Evolutionary conservation across 163 green algal genomes (phyloP).

Genomic region (Coccomyxa subellipsoidea): DNA sequence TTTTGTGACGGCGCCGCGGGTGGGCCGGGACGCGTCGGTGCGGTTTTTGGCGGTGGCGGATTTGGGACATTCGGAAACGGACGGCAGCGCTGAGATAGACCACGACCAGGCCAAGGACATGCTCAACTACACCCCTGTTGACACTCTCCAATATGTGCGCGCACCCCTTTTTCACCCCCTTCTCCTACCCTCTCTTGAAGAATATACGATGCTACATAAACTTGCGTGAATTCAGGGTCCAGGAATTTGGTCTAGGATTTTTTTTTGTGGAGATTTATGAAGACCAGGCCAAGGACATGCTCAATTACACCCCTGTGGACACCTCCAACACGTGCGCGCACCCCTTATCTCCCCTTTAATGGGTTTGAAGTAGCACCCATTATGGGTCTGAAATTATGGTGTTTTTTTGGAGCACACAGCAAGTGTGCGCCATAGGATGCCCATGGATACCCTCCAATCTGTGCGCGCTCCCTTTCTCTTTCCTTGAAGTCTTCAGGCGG

Average conservation of each 20-base stretch:
- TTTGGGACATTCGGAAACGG: slow-evolving; percentile 62
- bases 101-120: slow-evolving; percentile 5
- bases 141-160: slow-evolving; percentile 1
- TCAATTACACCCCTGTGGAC: neutral
- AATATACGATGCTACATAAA: too few relatives aligned
- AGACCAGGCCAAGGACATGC: neutral
- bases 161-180: neutral
- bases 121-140: slow-evolving; percentile 1
- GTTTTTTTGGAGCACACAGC: too few relatives aligned
- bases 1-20: slow-evolving; percentile 46
- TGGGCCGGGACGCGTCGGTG: slow-evolving; percentile 42
- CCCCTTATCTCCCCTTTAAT: neutral
- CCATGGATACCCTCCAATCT: too few relatives aligned
- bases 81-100: slow-evolving; percentile 37
- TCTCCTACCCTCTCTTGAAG: too few relatives aligned
- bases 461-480: too few relatives aligned
- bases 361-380: too few relatives aligned
- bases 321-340: neutral
- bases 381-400: too few relatives aligned
- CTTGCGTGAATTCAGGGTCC: too few relatives aligned
- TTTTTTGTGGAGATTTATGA: slow-evolving; percentile 10
- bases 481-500: too few relatives aligned
- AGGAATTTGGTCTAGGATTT: too few relatives aligned
- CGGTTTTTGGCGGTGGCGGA: slow-evolving; percentile 66
- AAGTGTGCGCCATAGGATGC: too few relatives aligned